Percentiles rank a stretch among this genome's conserved stretches.
phyloP scores from a whole-genome alignment of 2,329 filamentous ascomycete genomes.

The Pseudofabraea citricarpa region DNA sequence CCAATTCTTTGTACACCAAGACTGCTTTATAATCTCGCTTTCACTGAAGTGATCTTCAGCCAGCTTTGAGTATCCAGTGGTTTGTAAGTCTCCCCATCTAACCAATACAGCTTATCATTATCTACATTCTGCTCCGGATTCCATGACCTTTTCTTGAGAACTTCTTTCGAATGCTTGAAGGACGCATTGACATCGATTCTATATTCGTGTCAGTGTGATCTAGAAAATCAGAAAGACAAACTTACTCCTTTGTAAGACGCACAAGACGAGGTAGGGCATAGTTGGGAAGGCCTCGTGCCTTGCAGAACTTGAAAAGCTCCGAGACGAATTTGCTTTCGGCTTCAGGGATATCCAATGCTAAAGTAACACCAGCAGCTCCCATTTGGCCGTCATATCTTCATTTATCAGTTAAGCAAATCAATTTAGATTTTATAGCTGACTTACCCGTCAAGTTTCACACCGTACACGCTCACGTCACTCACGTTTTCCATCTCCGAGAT shows the following conservation, averaged over 20 bases:
- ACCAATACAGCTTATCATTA: slow-evolving; percentile 32
- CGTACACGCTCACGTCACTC: slow-evolving; percentile 39
- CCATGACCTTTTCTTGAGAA: slow-evolving; percentile 35
- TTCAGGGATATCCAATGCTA: slow-evolving; percentile 26
- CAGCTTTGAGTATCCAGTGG: neutral
- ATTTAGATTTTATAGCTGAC: too few relatives aligned
- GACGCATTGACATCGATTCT: slow-evolving; percentile 35
- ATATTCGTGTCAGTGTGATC: neutral
- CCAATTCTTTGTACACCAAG: too few relatives aligned
- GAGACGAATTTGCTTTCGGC: slow-evolving; percentile 29
- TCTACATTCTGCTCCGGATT: slow-evolving; percentile 24
- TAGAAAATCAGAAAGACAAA: neutral
- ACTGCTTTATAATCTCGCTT: too few relatives aligned
- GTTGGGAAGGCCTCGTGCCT: slow-evolving; percentile 34
- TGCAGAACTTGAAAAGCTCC: slow-evolving; percentile 29
- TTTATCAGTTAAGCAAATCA: too few relatives aligned
- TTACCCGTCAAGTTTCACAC: slow-evolving; percentile 34
- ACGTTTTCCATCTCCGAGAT: slow-evolving; percentile 35
- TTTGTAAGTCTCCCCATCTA: slow-evolving; percentile 31
- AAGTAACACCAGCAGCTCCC: slow-evolving; percentile 36
- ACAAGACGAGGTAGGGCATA: slow-evolving; percentile 39
- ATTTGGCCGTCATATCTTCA: slow-evolving; percentile 39
- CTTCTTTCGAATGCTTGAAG: slow-evolving; percentile 39
- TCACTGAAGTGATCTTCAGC: too few relatives aligned
- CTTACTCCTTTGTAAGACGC: slow-evolving; percentile 35